Percentiles rank a stretch among this genome's conserved stretches.
These are phyloP conservation scores for Rhododendron kiyosumense DNA, from an alignment of 148 eudicot genomes.

Conservation along the genomic window DNA sequence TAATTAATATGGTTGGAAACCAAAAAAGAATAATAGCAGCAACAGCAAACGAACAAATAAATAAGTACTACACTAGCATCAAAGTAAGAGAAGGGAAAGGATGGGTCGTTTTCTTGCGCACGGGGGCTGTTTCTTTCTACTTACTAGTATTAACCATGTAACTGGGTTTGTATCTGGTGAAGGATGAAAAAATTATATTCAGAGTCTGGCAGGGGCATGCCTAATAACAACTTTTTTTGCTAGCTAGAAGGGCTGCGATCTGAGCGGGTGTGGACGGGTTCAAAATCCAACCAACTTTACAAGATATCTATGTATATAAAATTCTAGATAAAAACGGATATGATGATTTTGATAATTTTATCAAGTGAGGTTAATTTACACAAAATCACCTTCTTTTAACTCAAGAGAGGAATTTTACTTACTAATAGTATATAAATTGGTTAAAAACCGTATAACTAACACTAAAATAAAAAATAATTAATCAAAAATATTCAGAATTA, in stretches of 20 bases:
- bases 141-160: neutral
- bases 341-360: neutral
- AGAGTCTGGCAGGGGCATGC: slow-evolving; percentile 61
- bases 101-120: slow-evolving; percentile 35
- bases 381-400: neutral
- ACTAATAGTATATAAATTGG: neutral
- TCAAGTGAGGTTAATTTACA: neutral
- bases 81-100: slow-evolving; percentile 23
- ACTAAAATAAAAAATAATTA: too few species aligned
- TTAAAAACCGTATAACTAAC: too few species aligned
- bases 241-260: neutral
- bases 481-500: too few species aligned
- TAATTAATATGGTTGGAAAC: too few species aligned
- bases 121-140: neutral
- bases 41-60: neutral
- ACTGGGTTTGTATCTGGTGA: slow-evolving; percentile 16
- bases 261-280: too few species aligned
- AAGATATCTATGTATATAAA: too few species aligned
- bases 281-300: neutral
- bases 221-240: slow-evolving; percentile 9
- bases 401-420: neutral
- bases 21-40: neutral
- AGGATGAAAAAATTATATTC: slow-evolving; percentile 45
- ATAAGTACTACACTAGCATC: slow-evolving; percentile 15
- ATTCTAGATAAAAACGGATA: too few species aligned